Evolutionary conservation across 2,329 filamentous ascomycete genomes (phyloP).

Genomic region (Aureobasidium pullulans): DNA sequence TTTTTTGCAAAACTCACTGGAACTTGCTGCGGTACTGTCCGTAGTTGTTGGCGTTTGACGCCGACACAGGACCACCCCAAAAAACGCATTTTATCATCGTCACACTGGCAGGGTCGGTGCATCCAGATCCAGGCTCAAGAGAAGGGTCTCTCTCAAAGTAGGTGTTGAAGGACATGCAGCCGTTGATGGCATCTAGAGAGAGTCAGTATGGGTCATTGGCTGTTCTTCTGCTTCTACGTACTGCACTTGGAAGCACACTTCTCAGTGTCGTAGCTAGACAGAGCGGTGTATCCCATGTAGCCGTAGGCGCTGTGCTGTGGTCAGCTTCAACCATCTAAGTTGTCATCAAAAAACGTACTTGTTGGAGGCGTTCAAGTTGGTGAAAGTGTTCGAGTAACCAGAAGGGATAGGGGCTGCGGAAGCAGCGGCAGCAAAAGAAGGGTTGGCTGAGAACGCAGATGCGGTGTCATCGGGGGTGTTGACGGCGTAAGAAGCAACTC

Average conservation of each 20-base stretch:
- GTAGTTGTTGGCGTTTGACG: constrained; percentile 13
- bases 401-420: constrained; percentile 14
- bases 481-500: constrained; percentile 14
- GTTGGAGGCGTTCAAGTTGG: constrained; percentile 16
- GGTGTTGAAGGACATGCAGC: constrained; percentile 17
- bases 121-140: constrained; percentile 13
- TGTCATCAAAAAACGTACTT: not conserved
- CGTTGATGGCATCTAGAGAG: not conserved
- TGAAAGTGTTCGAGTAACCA: constrained; percentile 18
- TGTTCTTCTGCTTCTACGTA: too few relatives aligned
- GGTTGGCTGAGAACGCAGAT: constrained; percentile 15
- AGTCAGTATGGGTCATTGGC: too few relatives aligned
- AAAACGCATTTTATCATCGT: constrained; percentile 19
- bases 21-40: constrained; percentile 15
- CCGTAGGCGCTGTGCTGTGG: constrained; percentile 15
- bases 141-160: constrained; percentile 18
- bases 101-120: constrained; percentile 12
- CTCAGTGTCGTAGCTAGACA: constrained; percentile 7
- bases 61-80: constrained; percentile 15
- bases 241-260: constrained; percentile 15
- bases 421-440: constrained; percentile 18
- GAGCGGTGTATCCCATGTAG: constrained; percentile 14
- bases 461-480: constrained; percentile 15
- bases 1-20: not conserved
- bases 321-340: too few relatives aligned